These are phyloP conservation scores for Arthroderma sp. DNA, from an alignment of 2,329 filamentous ascomycete species.

Conservation along the genomic window DNA sequence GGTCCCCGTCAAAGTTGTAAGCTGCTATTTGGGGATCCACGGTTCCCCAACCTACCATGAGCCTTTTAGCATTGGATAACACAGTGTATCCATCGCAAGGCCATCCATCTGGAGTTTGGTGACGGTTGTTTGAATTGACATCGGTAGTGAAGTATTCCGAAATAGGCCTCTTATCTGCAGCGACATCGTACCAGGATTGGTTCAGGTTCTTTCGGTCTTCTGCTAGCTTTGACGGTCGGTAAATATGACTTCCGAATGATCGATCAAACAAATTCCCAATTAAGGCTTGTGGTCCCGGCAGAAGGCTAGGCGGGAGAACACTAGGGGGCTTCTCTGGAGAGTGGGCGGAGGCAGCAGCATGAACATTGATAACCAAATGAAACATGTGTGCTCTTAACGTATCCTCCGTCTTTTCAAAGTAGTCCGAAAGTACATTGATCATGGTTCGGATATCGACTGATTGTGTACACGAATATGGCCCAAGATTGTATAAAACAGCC, in stretches of 20 bases:
- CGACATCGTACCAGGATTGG: constrained; percentile 41
- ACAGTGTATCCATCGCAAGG: constrained; percentile 48
- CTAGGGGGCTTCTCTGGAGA: constrained; percentile 31
- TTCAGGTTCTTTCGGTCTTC: constrained; percentile 45
- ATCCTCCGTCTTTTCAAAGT: constrained; percentile 40
- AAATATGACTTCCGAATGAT: constrained; percentile 40
- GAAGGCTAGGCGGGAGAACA: constrained; percentile 24
- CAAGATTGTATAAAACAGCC: constrained; percentile 33
- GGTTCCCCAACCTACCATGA: constrained; percentile 43
- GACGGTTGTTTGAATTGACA: constrained; percentile 21
- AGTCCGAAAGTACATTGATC: constrained; percentile 38
- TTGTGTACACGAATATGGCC: constrained; percentile 43
- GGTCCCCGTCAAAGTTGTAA: constrained; percentile 44
- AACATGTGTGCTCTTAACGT: constrained; percentile 42
- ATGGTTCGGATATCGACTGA: constrained; percentile 40
- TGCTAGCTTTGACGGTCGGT: constrained; percentile 38
- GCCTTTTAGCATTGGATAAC: constrained; percentile 38
- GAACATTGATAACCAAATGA: constrained; percentile 46
- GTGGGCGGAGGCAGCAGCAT: constrained; percentile 37
- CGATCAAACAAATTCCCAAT: constrained; percentile 37
- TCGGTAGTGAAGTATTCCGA: constrained; percentile 40
- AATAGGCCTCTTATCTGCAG: constrained; percentile 32
- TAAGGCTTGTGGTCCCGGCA: constrained; percentile 34
- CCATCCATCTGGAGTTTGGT: constrained; percentile 48
- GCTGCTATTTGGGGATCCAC: constrained; percentile 44